Evolutionary conservation across 257 asterid species (phyloP).

Genomic region (Capsicum rhomboideum): DNA sequence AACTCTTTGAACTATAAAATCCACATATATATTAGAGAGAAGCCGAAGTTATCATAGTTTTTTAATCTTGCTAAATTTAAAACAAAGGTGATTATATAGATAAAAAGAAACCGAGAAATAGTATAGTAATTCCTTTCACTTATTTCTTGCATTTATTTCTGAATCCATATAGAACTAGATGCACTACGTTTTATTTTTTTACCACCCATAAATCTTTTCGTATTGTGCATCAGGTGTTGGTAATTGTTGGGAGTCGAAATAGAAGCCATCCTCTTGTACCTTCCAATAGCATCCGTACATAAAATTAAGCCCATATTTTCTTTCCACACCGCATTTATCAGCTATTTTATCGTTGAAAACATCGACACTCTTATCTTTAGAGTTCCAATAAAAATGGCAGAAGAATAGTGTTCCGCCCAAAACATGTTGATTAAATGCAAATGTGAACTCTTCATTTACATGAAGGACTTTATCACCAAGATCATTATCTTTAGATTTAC

Average conservation of each 20-base stretch:
- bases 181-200: not conserved
- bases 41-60: too few relatives aligned
- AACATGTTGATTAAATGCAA: not conserved
- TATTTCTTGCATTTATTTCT: not conserved
- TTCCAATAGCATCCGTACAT: not conserved
- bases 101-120: too few relatives aligned
- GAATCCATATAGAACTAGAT: not conserved
- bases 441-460: not conserved
- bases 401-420: not conserved
- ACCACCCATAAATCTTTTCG: not conserved
- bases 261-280: not conserved
- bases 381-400: not conserved
- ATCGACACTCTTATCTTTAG: not conserved
- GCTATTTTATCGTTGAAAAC: not conserved
- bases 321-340: not conserved
- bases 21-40: too few relatives aligned
- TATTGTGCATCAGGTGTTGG: not conserved
- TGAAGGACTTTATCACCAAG: not conserved
- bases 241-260: not conserved
- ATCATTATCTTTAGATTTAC: not conserved
- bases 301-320: not conserved
- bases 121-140: not conserved
- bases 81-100: too few relatives aligned
- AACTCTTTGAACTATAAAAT: not conserved
- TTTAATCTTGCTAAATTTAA: too few relatives aligned